Percentiles rank a stretch among this genome's conserved stretches.
Evolutionary conservation across 2,329 filamentous ascomycete genomes (phyloP).

Genomic region (Ceratocystis alfenasii): DNA sequence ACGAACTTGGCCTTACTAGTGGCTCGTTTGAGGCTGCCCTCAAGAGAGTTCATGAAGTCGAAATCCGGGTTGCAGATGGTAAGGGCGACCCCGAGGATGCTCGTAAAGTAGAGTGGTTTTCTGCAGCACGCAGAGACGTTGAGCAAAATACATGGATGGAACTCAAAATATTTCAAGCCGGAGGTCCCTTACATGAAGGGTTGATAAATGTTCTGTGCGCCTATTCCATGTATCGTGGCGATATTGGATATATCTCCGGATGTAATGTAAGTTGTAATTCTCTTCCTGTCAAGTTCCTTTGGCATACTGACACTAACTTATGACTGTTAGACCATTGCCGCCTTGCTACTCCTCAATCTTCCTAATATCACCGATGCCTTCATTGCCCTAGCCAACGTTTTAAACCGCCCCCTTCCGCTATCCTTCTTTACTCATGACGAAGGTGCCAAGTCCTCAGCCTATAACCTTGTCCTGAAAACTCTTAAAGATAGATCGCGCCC

Average conservation of each 20-base stretch:
- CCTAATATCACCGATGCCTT: slow-evolving; percentile 53
- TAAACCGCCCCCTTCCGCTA: slow-evolving; percentile 63
- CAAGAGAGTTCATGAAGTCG: slow-evolving; percentile 50
- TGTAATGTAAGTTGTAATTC: slow-evolving; percentile 50
- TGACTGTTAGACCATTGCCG: slow-evolving; percentile 53
- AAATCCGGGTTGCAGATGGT: slow-evolving; percentile 42
- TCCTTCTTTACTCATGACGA: slow-evolving; percentile 62
- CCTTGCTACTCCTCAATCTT: slow-evolving; percentile 60
- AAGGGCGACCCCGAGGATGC: slow-evolving; percentile 43
- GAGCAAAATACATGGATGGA: slow-evolving; percentile 55
- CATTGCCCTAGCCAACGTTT: slow-evolving; percentile 59
- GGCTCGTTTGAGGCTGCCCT: slow-evolving; percentile 61
- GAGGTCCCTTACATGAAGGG: slow-evolving; percentile 53
- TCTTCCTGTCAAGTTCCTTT: slow-evolving; percentile 18
- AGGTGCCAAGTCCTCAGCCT: slow-evolving; percentile 56
- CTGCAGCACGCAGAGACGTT: slow-evolving; percentile 52
- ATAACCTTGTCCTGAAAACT: slow-evolving; percentile 55
- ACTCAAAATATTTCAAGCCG: slow-evolving; percentile 57
- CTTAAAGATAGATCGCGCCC: slow-evolving; percentile 51
- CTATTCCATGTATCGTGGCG: slow-evolving; percentile 70
- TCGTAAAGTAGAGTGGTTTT: slow-evolving; percentile 48
- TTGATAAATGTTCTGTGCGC: slow-evolving; percentile 64
- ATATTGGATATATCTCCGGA: slow-evolving; percentile 65
- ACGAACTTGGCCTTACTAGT: slow-evolving; percentile 55
- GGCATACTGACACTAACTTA: slow-evolving; percentile 26